Base-by-base conservation (phyloP, 2,329 filamentous ascomycete species). In the Periglandula ipomoeae region DNA sequence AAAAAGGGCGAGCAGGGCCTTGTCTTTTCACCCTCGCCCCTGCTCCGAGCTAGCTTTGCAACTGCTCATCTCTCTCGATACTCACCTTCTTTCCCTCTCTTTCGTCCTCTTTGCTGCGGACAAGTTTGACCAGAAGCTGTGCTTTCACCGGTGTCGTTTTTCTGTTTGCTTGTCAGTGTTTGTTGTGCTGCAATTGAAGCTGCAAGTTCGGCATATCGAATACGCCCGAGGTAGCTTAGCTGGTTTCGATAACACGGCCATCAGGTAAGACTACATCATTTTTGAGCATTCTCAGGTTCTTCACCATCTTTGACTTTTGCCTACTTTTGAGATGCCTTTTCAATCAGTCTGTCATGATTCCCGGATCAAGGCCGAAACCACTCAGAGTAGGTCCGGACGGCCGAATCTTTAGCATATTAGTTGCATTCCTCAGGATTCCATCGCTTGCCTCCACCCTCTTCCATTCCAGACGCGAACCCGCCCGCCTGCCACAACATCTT, bases 391-490 rank as follows among this genome's bases (percentile, higher is more conserved):
- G 34, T 35, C 24, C 32, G 27, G 39, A 26, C 34, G 38, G 34
- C 27, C 13, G 13, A 20, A 34, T 37, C 13, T 34, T 40, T 17
- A 40, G 30, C 42, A 43, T 47, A 24, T 13, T 17, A 43, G 26
- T 23, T 41, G 46, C 50, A 50, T 50, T 52, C 52, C 55, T 49
- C 51, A 35, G 32, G 43, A 46, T 51, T 42, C n/a, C 48, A 52
- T 47, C 26, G 32, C 30, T 38, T 27, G 38, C 24, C 43, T 47
- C 48, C 38, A 42, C 50, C 49, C 50, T 40, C 49, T 48, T 52
- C 46, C 57, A 59, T 59, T 58, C 56, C 56, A 58, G 49, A 51
- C 55, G 48, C 52, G 50, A 48, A 45, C 46, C 27, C 34, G 46
- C 30, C 46, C 40, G 44, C 50, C 48, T 51, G 34, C 47, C 53